Evolutionary conservation across 305 asterid genomes (phyloP), one percentile per base, ranked within the genome.

Genomic region (Fraxinus paxiana): DNA sequence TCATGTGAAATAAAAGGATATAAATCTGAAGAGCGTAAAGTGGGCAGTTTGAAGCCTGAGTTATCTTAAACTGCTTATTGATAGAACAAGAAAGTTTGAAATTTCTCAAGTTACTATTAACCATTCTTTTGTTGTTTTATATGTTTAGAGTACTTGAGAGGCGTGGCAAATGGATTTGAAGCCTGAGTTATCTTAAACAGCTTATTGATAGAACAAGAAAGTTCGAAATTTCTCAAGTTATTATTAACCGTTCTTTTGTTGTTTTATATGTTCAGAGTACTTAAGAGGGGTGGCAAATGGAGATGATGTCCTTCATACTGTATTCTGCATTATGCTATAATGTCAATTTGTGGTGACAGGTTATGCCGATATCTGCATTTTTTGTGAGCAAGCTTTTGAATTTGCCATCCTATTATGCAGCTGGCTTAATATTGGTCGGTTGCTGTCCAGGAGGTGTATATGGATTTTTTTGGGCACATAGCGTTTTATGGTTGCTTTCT

Each of bases 391-490:
- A 87, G 89, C 97, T 95, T 83, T 85, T 95, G 79, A 88, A 88
- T 78, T 86, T 95, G 90, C 98, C 98, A 48, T 89, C 98, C 67
- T 81, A 93, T 84, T 95, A 93, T 77, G 98, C 98, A 67, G 98
- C 98, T 33, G 98, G 98, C 83, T 86, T 95, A 70, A 95, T 93
- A 78, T 88, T 95, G 84, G 98, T 95, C 17, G 97, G 96, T 73
- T 95, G 97, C 86, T 95, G 98, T 81, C 98, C 98, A 8, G 98
- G 98, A 87, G 98, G 98, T 93, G 85, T 59, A 33, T 71, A 61
- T 69, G 38, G 3, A 33, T 20, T 46, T 48, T 70, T 35, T 48
- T 2, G 20, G 76, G 13, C 28, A 59, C 70, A 15, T 65, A 67
- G 4, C 34, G 71, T 77, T 37, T 78, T 48, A 4, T 83, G 51